phyloP scores from a whole-genome alignment of 2,329 filamentous ascomycete genomes.

The Ramularia collo-cygni region DNA sequence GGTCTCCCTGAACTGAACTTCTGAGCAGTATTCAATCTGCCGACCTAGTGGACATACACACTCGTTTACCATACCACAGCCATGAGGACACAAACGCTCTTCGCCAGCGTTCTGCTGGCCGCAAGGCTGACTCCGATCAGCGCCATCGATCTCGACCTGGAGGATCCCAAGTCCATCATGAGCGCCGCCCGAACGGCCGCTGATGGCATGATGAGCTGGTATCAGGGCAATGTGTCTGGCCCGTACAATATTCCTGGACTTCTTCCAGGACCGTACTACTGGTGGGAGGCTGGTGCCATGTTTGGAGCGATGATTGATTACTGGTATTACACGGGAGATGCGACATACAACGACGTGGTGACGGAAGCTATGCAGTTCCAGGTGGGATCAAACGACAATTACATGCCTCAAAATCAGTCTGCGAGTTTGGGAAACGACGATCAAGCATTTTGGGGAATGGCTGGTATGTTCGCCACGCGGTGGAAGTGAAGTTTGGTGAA shows the following conservation, averaged over 20 bases:
- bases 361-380: slow-evolving; percentile 54
- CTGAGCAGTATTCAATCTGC: no score
- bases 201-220: slow-evolving; percentile 46
- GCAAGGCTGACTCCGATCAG: slow-evolving; percentile 16
- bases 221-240: slow-evolving; percentile 47
- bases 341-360: slow-evolving; percentile 54
- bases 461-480: no score
- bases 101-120: slow-evolving; percentile 1
- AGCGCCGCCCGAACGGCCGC: slow-evolving; percentile 37
- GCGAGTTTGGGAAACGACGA: slow-evolving; percentile 44
- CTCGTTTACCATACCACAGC: no score
- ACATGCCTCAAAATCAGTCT: slow-evolving; percentile 45
- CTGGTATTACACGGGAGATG: slow-evolving; percentile 61
- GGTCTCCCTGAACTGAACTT: no score
- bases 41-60: no score
- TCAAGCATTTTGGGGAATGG: no score
- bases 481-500: slow-evolving; percentile 23
- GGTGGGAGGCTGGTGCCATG: slow-evolving; percentile 62
- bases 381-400: slow-evolving; percentile 50
- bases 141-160: slow-evolving; percentile 21
- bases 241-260: slow-evolving; percentile 41
- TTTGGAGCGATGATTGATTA: slow-evolving; percentile 65
- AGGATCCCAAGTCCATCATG: slow-evolving; percentile 35
- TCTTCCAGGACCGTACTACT: slow-evolving; percentile 62
- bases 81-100: no score